Percentiles rank a stretch among this genome's conserved stretches.
Evolutionary conservation across 129 eudicot species (phyloP).

Genomic region (Flaveria ramosissima): DNA sequence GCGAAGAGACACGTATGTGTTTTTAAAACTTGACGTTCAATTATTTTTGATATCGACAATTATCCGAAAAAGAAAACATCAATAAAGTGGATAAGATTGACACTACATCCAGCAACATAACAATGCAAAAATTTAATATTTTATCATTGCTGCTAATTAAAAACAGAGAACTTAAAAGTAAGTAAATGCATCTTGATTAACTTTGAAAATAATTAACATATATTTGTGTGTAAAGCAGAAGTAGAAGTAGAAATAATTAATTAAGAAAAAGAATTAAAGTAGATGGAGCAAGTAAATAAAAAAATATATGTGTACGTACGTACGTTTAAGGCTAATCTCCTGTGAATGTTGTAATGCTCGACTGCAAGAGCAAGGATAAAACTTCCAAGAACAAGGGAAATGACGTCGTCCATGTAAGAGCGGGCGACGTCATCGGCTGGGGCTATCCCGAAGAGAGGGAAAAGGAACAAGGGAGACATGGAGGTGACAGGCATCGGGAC

Average conservation of each 20-base stretch:
- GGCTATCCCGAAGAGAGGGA: constrained; percentile 78
- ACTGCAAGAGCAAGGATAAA: constrained; percentile 94
- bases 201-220: no score
- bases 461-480: constrained; percentile 86
- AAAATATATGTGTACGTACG: constrained; percentile 2
- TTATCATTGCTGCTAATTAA: no score
- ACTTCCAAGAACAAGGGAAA: constrained; percentile 83
- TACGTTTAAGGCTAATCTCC: constrained; percentile 83
- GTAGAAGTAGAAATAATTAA: no score
- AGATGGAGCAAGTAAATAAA: no score
- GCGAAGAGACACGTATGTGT: no score
- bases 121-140: no score
- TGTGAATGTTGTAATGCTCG: constrained; percentile 85
- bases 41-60: not conserved
- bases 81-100: not conserved
- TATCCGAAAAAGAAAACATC: not conserved
- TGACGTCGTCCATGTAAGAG: constrained; percentile 87
- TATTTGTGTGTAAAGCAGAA: no score
- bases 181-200: no score
- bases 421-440: constrained; percentile 77
- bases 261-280: no score
- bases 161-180: no score
- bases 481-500: constrained; percentile 97
- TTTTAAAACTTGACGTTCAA: not conserved
- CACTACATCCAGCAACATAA: not conserved